Conservation (phyloP, 208 protist genomes). For the Crithidia brevicula region DNA sequence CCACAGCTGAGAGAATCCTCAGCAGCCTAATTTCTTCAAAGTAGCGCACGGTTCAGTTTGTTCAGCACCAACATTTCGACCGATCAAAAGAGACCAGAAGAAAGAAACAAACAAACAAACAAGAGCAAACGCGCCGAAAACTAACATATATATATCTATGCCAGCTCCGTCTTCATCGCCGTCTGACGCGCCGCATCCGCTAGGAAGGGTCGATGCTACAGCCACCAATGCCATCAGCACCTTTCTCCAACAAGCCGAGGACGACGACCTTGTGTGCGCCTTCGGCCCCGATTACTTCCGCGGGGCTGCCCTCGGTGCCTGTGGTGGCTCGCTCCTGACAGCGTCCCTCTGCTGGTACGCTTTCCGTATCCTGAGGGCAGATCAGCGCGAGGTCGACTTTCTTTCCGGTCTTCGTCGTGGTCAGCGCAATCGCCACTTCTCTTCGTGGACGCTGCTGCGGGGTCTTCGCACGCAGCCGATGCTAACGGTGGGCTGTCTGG, state of each 20-base stretch:
- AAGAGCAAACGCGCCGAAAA: background rate
- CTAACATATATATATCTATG: too few relatives aligned
- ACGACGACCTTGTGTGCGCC: conserved; percentile 74
- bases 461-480: conserved; percentile 78
- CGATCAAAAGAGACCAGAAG: too few relatives aligned
- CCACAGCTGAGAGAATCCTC: too few relatives aligned
- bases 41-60: too few relatives aligned
- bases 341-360: conserved; percentile 34
- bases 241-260: conserved; percentile 50
- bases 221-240: background rate
- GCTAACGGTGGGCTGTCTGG: conserved; percentile 72
- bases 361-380: conserved; percentile 50
- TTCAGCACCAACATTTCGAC: too few relatives aligned
- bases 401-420: conserved; percentile 39
- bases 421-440: conserved; percentile 44
- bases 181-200: background rate
- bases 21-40: too few relatives aligned
- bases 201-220: background rate
- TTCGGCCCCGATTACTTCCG: conserved; percentile 84
- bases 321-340: conserved; percentile 45
- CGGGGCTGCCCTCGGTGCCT: conserved; percentile 64
- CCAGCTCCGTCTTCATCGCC: background rate
- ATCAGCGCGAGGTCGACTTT: conserved; percentile 58
- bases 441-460: conserved; percentile 51
- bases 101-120: background rate